phyloP scores from a whole-genome alignment of 306 rosid genomes.

The Begonia peltatifolia region DNA sequence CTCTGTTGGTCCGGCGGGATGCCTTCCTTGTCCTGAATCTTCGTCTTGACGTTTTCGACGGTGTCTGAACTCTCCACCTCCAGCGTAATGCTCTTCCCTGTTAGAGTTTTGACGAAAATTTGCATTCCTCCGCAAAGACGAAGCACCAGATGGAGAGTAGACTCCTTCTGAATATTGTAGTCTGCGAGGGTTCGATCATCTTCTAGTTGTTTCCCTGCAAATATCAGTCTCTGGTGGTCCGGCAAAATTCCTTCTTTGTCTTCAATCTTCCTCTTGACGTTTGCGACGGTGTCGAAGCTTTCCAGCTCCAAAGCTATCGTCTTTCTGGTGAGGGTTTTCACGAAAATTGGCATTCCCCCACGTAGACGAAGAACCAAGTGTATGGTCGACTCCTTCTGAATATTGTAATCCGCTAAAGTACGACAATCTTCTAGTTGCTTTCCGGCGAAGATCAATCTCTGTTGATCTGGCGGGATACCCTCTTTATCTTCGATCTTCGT shows the following conservation, averaged over 20 bases:
- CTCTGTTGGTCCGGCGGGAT: slow-evolving; percentile 24
- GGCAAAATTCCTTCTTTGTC: slow-evolving; percentile 19
- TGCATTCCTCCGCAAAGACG: slow-evolving; percentile 23
- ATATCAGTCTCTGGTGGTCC: slow-evolving; percentile 21
- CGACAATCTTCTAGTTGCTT: slow-evolving; percentile 20
- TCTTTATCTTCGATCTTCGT: slow-evolving; percentile 19
- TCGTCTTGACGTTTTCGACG: slow-evolving; percentile 15
- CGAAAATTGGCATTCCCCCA: slow-evolving; percentile 20
- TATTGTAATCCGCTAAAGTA: slow-evolving; percentile 13
- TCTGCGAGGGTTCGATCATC: slow-evolving; percentile 18
- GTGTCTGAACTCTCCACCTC: slow-evolving; percentile 23
- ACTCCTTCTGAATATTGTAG: slow-evolving; percentile 23
- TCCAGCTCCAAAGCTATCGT: slow-evolving; percentile 18
- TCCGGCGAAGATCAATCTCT: slow-evolving; percentile 19
- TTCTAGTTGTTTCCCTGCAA: slow-evolving; percentile 19
- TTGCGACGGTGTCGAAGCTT: slow-evolving; percentile 17
- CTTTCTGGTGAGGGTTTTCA: slow-evolving; percentile 15
- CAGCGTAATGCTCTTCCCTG: slow-evolving; percentile 19
- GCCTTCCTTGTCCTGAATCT: slow-evolving; percentile 22
- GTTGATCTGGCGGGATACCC: slow-evolving; percentile 23
- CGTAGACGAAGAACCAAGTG: slow-evolving; percentile 20
- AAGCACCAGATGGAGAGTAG: slow-evolving; percentile 18
- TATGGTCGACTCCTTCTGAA: slow-evolving; percentile 19
- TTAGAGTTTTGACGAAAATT: slow-evolving; percentile 18
- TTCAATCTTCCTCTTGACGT: slow-evolving; percentile 16